phyloP scores from a whole-genome alignment of 768 basidiomycete species.

The Trametes sanguinea region DNA sequence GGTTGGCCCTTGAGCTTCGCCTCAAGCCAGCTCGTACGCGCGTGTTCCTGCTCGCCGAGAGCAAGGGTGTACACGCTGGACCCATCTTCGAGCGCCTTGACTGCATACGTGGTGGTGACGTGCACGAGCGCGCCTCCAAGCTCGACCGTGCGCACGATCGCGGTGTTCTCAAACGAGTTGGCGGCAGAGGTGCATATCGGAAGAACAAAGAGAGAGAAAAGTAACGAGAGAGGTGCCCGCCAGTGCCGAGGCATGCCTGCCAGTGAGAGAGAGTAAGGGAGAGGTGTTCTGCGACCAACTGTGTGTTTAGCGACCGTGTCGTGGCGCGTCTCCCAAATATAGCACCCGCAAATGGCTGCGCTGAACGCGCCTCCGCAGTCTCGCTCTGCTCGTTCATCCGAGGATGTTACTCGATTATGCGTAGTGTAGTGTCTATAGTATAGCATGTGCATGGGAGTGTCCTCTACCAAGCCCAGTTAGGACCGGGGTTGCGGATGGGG shows the following conservation, averaged over 20 bases:
- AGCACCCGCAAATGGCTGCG: slow-evolving; percentile 8
- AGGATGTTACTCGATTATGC: no score
- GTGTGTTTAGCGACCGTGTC: slow-evolving; percentile 22
- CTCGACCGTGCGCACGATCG: slow-evolving; percentile 85
- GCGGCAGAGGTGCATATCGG: slow-evolving; percentile 42
- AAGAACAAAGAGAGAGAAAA: slow-evolving; percentile 48
- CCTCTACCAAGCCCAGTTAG: slow-evolving; percentile 77
- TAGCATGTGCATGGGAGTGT: slow-evolving; percentile 12
- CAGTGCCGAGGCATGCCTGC: slow-evolving; percentile 20
- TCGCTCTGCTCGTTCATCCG: no score
- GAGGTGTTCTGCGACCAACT: slow-evolving; percentile 18
- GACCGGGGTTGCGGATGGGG: slow-evolving; percentile 71
- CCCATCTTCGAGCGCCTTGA: slow-evolving; percentile 67
- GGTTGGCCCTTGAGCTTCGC: slow-evolving; percentile 76
- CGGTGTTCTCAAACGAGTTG: slow-evolving; percentile 82
- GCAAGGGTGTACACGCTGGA: slow-evolving; percentile 69
- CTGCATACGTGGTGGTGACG: slow-evolving; percentile 86
- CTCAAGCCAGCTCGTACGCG: slow-evolving; percentile 75
- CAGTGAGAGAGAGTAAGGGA: slow-evolving; percentile 10
- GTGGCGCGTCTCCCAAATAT: slow-evolving; percentile 24
- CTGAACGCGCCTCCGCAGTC: not conserved
- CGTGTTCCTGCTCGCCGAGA: slow-evolving; percentile 60
- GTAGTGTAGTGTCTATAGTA: slow-evolving; percentile 3
- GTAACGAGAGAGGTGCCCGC: slow-evolving; percentile 36
- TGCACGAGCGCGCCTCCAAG: slow-evolving; percentile 87